Base-by-base conservation (phyloP, 441 rosid genomes). In the Daphne laureola region DNA sequence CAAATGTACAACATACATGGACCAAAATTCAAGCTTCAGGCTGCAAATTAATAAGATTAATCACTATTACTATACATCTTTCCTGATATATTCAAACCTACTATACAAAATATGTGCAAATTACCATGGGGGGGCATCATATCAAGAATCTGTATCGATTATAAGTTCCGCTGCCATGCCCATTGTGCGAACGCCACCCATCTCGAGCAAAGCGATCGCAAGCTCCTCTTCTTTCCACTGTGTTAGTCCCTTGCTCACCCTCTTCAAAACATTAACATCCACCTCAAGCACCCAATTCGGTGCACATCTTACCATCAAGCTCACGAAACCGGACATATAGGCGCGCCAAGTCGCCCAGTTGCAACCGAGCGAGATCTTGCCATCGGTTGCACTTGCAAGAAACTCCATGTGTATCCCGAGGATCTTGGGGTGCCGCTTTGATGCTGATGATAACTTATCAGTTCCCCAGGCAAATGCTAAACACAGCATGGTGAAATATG, bases 401-500 rank as follows among this genome's bases (percentile, higher is more conserved):
- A 84, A 84, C 67, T 79, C 79, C 76, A 84, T 58, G 58, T 84
- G 93, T 50, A 59, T 48, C 21, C 88, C 80, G 2, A 82, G 75
- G 64, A 82, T 69, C 46, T 73, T 73, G 2, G 83, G 77, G 5
- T 89, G 77, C 26, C 86, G 73, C 69, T 70, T 84, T 17, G 89
- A 79, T 55, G 90, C 82, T 13, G 81, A 61, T 18, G 84, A 70
- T 23, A 78, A 69, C 0, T 84, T 79, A 51, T 84, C 86, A 1
- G 80, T 61, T 3, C 93, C 89, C 93, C 93, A 84, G 17, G 86
- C 81, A 15, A 82, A 78, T 41, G 89, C 79, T 58, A 84, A 83
- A 14, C 86, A 78, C 42, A 79, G 73, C 45, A 84, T 71, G 0
- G 75, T 72, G 61, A 84, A 84, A 67, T 82, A 78, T 21, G 89